Percentiles rank a stretch among this genome's conserved stretches.
These are phyloP conservation scores for Solioccasus polychromus DNA, from an alignment of 768 basidiomycete genomes.

Conservation along the genomic window DNA sequence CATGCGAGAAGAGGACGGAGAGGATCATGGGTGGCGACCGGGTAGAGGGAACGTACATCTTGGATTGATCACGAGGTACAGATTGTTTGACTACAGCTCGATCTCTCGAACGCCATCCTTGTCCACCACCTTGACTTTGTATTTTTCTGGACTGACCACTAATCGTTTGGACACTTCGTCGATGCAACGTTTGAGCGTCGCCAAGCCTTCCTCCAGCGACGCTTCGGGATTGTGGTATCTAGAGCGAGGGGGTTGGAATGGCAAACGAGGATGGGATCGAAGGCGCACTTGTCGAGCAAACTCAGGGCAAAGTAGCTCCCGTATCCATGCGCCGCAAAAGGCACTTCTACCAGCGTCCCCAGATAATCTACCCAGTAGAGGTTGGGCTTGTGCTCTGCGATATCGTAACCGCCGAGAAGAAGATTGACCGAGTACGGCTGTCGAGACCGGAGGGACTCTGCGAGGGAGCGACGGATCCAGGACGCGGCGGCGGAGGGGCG, in stretches of 20 bases:
- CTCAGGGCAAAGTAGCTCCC: slow-evolving; percentile 89
- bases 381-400: slow-evolving; percentile 63
- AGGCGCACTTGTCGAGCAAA: slow-evolving; percentile 80
- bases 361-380: slow-evolving; percentile 97
- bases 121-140: slow-evolving; percentile 90
- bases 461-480: slow-evolving; percentile 91
- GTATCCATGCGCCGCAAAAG: slow-evolving; percentile 95
- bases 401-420: slow-evolving; percentile 90
- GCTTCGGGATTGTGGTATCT: slow-evolving; percentile 93
- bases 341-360: slow-evolving; percentile 84
- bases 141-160: slow-evolving; percentile 74
- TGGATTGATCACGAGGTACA: slow-evolving; percentile 16
- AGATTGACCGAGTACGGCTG: slow-evolving; percentile 90
- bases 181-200: slow-evolving; percentile 80
- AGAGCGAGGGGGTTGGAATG: background rate
- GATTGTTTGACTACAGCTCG: slow-evolving; percentile 52
- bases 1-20: slow-evolving; percentile 52
- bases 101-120: slow-evolving; percentile 85
- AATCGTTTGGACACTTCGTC: slow-evolving; percentile 83
- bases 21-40: slow-evolving; percentile 54
- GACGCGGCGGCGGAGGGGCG: slow-evolving; percentile 89
- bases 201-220: slow-evolving; percentile 80
- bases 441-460: slow-evolving; percentile 84
- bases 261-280: background rate
- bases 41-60: slow-evolving; percentile 28